Evolutionary conservation across 2,329 filamentous ascomycete genomes (phyloP).

Genomic region (Aspergillus tanneri): DNA sequence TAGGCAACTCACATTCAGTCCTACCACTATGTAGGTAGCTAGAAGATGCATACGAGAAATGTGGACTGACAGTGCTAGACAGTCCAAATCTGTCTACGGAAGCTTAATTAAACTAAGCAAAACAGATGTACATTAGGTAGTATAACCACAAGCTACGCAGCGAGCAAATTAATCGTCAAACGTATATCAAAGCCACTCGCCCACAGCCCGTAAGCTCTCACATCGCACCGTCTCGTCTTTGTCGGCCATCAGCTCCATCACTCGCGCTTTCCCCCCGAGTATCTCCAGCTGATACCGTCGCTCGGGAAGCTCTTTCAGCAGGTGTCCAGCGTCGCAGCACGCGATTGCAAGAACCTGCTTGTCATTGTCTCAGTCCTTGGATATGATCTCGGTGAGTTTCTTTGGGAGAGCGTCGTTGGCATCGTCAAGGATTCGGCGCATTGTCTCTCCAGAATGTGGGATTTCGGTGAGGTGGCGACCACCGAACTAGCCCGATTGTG

Average conservation of each 20-base stretch:
- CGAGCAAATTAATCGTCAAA: conserved; percentile 56
- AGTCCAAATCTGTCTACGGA: too few species aligned
- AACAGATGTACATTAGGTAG: conserved; percentile 20
- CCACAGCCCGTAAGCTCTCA: conserved; percentile 85
- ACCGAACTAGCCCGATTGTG: conserved; percentile 83
- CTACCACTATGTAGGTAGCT: too few species aligned
- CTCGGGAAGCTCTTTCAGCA: conserved; percentile 88
- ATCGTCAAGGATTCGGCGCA: conserved; percentile 78
- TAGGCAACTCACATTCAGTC: too few species aligned
- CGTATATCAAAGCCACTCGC: conserved; percentile 72
- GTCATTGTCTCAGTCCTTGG: conserved; percentile 79
- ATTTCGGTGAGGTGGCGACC: conserved; percentile 88
- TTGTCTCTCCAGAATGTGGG: conserved; percentile 90
- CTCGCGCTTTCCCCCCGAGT: conserved; percentile 76
- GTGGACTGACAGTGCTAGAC: too few species aligned
- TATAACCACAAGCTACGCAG: conserved; percentile 19
- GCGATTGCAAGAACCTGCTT: conserved; percentile 85
- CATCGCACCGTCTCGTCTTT: conserved; percentile 84
- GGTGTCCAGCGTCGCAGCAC: conserved; percentile 84
- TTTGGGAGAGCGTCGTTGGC: conserved; percentile 75
- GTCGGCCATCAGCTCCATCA: conserved; percentile 93
- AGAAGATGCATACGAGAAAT: too few species aligned
- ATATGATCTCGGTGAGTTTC: conserved; percentile 81
- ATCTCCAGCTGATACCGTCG: conserved; percentile 77
- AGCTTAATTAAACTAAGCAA: too few species aligned